Conservation (phyloP, 306 rosid species). For the Quercus berberidifolia region DNA sequence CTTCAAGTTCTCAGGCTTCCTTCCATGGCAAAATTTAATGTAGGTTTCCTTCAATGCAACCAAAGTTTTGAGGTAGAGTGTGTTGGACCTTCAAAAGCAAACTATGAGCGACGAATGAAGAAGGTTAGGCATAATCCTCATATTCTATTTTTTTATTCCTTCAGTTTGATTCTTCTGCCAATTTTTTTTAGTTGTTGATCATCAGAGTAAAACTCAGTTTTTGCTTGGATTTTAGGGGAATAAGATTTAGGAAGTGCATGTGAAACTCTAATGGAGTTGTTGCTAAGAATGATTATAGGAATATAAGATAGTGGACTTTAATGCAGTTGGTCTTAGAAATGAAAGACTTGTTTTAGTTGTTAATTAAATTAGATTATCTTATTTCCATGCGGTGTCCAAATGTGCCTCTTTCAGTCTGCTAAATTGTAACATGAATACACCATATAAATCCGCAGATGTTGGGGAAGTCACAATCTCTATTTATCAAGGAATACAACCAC, state of each 20-base stretch:
- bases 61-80: constrained; percentile 70
- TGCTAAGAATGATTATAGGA: neutral
- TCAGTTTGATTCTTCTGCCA: neutral
- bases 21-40: constrained; percentile 93
- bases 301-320: neutral
- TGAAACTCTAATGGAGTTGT: neutral
- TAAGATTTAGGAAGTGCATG: neutral
- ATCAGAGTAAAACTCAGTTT: constrained; percentile 3
- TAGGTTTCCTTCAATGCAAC: constrained; percentile 84
- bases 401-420: constrained; percentile 13
- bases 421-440: constrained; percentile 8
- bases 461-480: constrained; percentile 70
- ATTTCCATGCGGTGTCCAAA: neutral
- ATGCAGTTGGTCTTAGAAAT: neutral
- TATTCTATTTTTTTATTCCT: neutral
- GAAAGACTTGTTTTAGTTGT: neutral
- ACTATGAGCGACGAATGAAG: constrained; percentile 73
- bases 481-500: constrained; percentile 89
- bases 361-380: neutral
- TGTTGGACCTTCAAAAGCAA: constrained; percentile 82
- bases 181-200: neutral
- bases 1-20: constrained; percentile 94
- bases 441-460: constrained; percentile 63
- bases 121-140: constrained; percentile 47
- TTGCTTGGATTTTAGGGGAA: neutral